A percentile compares a stretch with the other conserved stretches of the same genome.
Conservation (phyloP, 73 alveolate species). For the Paramecium biaurelia region DNA sequence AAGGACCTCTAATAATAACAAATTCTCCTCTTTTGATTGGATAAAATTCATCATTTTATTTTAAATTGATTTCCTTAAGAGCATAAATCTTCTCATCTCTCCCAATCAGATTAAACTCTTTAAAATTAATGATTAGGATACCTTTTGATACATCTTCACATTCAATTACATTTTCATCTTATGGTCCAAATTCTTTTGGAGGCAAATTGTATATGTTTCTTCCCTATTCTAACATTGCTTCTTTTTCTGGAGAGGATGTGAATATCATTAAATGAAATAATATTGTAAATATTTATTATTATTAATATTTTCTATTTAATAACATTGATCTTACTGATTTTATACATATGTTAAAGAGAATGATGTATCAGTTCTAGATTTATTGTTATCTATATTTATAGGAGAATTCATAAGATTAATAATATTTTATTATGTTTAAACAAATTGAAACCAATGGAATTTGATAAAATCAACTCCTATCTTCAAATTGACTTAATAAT, state of each 20-base stretch:
- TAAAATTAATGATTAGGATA: neutral
- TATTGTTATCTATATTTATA: no score
- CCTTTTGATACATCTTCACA: conserved; percentile 61
- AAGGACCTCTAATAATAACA: conserved; percentile 99
- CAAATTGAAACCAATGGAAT: neutral
- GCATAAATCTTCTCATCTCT: conserved; percentile 63
- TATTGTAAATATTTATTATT: neutral
- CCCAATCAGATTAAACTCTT: conserved; percentile 54
- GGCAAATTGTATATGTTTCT: conserved; percentile 19
- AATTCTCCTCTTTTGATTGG: conserved; percentile 97
- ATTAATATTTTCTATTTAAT: neutral
- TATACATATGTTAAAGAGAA: neutral
- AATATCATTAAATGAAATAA: neutral
- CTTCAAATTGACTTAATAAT: neutral
- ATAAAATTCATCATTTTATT: conserved; percentile 75
- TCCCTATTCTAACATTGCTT: neutral
- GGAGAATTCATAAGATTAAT: neutral
- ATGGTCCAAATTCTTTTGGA: conserved; percentile 38
- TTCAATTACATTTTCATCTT: conserved; percentile 47
- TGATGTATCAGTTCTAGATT: neutral
- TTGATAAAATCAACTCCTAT: neutral
- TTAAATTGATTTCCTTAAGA: conserved; percentile 56
- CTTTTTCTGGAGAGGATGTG: neutral
- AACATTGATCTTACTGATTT: neutral
- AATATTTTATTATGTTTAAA: neutral